Percentiles rank a stretch among this genome's conserved stretches.
Conservation (phyloP, 305 asterid genomes). For the Andrographis paniculata region DNA sequence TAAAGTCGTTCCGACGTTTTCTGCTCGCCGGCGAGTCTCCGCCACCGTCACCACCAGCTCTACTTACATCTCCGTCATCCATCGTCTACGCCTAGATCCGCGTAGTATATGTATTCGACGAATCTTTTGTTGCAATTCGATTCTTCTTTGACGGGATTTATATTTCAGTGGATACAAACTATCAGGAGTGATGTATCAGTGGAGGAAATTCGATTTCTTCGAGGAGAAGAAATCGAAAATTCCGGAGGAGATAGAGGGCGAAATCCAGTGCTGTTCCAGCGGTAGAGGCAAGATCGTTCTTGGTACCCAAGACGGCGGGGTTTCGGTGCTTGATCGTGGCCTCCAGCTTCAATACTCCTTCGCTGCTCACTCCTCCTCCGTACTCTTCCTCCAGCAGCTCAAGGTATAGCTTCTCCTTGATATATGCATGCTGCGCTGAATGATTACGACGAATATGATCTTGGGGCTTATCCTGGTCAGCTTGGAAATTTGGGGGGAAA, state of each 20-base stretch:
- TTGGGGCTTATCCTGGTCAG: no score
- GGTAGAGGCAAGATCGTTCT: conserved; percentile 75
- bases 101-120: conserved; percentile 4
- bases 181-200: conserved; percentile 63
- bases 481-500: no score
- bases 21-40: conserved; percentile 20
- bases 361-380: conserved; percentile 80
- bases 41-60: conserved; percentile 8
- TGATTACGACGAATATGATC: conserved; percentile 1
- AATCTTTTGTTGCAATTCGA: conserved; percentile 7
- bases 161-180: no score
- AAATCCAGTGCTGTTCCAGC: conserved; percentile 67
- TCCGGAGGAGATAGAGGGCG: conserved; percentile 52
- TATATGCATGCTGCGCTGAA: background rate
- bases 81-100: conserved; percentile 15
- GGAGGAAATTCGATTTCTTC: conserved; percentile 95
- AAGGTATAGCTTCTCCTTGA: conserved; percentile 32
- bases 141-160: conserved; percentile 4
- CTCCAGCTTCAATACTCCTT: conserved; percentile 70
- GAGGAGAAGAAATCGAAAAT: conserved; percentile 68
- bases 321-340: conserved; percentile 73
- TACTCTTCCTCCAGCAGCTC: conserved; percentile 87
- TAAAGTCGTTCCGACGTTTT: no score
- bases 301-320: conserved; percentile 68
- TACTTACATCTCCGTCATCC: conserved; percentile 7